A percentile compares a stretch with the other conserved stretches of the same genome.
These are phyloP conservation scores for Fistulinella prunicolor DNA, from an alignment of 768 basidiomycete genomes.

Conservation along the genomic window DNA sequence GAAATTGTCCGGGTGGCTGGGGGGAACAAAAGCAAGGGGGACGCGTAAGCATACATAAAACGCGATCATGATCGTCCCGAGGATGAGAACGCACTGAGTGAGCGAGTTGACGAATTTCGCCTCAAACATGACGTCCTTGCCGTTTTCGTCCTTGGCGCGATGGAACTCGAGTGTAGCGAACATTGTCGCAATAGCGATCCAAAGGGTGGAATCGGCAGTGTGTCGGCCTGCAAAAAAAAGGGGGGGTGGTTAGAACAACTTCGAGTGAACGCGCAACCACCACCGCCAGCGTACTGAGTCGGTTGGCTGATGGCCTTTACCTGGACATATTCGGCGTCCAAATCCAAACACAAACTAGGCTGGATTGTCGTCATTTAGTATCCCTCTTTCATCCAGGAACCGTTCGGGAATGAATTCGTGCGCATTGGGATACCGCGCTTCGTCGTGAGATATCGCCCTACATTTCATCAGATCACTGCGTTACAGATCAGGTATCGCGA, in stretches of 20 bases:
- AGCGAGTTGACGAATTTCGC: neutral
- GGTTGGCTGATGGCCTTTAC: neutral
- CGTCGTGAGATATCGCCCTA: constrained; percentile 7
- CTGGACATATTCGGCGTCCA: constrained; percentile 3
- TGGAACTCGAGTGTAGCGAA: constrained; percentile 5
- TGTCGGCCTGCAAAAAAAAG: neutral
- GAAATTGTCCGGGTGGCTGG: constrained; percentile 1
- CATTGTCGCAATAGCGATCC: constrained; percentile 1
- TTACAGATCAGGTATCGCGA: too few species aligned
- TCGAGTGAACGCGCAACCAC: too few species aligned
- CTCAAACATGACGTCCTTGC: neutral
- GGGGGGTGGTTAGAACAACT: neutral
- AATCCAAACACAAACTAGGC: constrained; percentile 1
- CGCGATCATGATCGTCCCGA: too few species aligned
- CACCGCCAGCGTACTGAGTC: too few species aligned
- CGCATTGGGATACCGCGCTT: constrained; percentile 6
- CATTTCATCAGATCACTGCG: too few species aligned
- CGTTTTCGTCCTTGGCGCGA: neutral
- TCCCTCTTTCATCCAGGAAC: constrained; percentile 3
- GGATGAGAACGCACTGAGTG: neutral
- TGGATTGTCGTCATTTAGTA: neutral
- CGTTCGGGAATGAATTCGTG: constrained; percentile 11
- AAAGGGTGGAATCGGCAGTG: neutral
- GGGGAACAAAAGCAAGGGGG: neutral
- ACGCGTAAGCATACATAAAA: too few species aligned